Evolutionary conservation across 495 filamentous ascomycete species (phyloP).

Genomic region (Thermothielavioides terrestris): DNA sequence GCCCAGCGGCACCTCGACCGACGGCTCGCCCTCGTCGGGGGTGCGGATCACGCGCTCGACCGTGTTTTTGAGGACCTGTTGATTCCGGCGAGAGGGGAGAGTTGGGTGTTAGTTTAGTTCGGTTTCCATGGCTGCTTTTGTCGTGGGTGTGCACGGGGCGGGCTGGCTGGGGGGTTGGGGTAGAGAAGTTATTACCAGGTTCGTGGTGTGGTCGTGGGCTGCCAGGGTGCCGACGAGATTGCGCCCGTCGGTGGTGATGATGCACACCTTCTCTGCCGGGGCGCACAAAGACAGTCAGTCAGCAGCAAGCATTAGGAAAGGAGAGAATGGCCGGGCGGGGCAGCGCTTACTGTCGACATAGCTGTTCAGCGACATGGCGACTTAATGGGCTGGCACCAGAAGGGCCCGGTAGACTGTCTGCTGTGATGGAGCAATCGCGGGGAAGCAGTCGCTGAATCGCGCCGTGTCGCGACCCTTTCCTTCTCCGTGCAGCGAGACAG

Average conservation of each 20-base stretch:
- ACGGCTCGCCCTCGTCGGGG: conserved; percentile 71
- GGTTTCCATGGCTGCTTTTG: no score
- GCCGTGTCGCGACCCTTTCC: no score
- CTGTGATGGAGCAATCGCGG: no score
- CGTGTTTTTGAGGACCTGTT: conserved; percentile 67
- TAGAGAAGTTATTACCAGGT: conserved; percentile 48
- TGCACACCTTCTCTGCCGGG: conserved; percentile 70
- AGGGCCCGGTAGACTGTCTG: no score
- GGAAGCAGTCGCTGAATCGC: no score
- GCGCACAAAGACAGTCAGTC: neutral
- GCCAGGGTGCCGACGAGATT: conserved; percentile 75
- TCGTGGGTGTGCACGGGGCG: neutral
- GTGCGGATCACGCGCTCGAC: conserved; percentile 84
- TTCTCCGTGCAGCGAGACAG: no score
- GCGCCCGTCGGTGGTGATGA: conserved; percentile 88
- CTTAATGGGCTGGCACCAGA: no score
- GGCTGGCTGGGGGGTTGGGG: neutral
- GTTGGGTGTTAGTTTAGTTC: neutral
- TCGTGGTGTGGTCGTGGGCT: conserved; percentile 86
- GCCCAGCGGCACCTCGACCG: conserved; percentile 72
- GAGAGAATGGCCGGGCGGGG: neutral
- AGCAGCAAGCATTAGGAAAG: neutral
- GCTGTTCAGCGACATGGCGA: conserved; percentile 16
- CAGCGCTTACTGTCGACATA: conserved; percentile 4
- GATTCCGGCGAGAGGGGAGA: no score